phyloP scores from a whole-genome alignment of 768 basidiomycete genomes.

The Rhizopogon vulgaris region DNA sequence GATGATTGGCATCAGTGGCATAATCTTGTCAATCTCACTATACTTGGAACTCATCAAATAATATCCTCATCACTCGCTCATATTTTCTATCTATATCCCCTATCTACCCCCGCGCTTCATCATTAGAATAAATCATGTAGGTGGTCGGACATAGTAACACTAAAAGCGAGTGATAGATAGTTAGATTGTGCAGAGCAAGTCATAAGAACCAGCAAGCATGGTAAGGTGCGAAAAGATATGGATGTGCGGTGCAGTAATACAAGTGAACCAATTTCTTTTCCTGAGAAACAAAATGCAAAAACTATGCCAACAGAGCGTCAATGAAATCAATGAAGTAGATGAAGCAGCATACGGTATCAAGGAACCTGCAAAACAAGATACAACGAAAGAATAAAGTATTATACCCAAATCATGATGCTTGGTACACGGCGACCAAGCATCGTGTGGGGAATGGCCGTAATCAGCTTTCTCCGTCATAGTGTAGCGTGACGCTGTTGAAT shows the following conservation, averaged over 20 bases:
- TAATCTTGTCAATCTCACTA: neutral
- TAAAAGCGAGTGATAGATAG: constrained; percentile 18
- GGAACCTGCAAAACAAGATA: constrained; percentile 3
- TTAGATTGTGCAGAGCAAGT: constrained; percentile 13
- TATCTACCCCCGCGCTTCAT: neutral
- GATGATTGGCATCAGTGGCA: too few species aligned
- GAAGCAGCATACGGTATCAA: constrained; percentile 5
- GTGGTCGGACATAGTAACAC: constrained; percentile 25
- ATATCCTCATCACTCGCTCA: too few species aligned
- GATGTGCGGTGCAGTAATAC: constrained; percentile 29
- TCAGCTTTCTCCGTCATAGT: constrained; percentile 69
- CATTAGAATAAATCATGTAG: constrained; percentile 23
- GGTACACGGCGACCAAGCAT: neutral
- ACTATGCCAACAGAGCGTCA: constrained; percentile 11
- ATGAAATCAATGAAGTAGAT: constrained; percentile 17
- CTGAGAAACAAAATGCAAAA: constrained; percentile 16
- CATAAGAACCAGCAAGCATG: constrained; percentile 14
- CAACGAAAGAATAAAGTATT: constrained; percentile 1
- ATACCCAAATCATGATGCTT: neutral
- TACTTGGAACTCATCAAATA: neutral
- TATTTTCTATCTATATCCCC: neutral
- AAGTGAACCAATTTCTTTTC: constrained; percentile 20
- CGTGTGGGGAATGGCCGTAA: neutral
- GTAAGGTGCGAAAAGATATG: constrained; percentile 12
- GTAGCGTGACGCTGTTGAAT: constrained; percentile 86